A percentile compares a stretch with the other conserved stretches of the same genome.
Evolutionary conservation across 2,329 filamentous ascomycete genomes (phyloP).

Genomic region (Polytolypa hystricis): DNA sequence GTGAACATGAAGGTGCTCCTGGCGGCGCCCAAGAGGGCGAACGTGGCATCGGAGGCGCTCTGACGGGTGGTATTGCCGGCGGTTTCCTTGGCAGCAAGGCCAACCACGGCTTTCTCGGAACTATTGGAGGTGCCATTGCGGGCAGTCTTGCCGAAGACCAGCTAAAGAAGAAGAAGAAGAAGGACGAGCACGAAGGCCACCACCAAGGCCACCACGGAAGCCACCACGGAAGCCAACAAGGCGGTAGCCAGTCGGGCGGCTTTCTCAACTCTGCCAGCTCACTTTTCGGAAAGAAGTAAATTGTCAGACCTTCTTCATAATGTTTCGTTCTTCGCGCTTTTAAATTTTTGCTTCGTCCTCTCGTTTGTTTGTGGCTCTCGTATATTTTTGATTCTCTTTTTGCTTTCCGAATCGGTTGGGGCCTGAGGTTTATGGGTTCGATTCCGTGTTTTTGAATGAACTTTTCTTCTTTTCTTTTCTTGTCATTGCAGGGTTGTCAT

Average conservation of each 20-base stretch:
- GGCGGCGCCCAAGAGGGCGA: conserved; percentile 33
- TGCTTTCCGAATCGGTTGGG: too few relatives aligned
- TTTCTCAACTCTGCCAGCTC: conserved; percentile 2
- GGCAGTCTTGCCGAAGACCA: conserved; percentile 37
- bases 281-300: conserved; percentile 7
- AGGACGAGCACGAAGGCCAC: conserved; percentile 24
- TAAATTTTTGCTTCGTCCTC: too few relatives aligned
- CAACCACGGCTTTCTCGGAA: conserved; percentile 38
- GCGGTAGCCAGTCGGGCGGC: conserved; percentile 4
- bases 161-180: conserved; percentile 31
- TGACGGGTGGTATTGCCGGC: conserved; percentile 37
- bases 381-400: too few relatives aligned
- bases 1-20: conserved; percentile 20
- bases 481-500: too few relatives aligned
- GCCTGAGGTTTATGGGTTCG: too few relatives aligned
- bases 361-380: too few relatives aligned
- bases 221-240: conserved; percentile 17
- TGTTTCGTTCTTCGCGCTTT: too few relatives aligned
- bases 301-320: too few relatives aligned
- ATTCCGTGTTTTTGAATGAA: too few relatives aligned
- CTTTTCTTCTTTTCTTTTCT: too few relatives aligned
- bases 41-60: conserved; percentile 36
- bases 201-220: conserved; percentile 14
- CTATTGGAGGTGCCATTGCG: conserved; percentile 37
- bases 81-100: conserved; percentile 37